Base-by-base conservation (phyloP, 805 yeast species). In the Nakazawaea siamensis region DNA sequence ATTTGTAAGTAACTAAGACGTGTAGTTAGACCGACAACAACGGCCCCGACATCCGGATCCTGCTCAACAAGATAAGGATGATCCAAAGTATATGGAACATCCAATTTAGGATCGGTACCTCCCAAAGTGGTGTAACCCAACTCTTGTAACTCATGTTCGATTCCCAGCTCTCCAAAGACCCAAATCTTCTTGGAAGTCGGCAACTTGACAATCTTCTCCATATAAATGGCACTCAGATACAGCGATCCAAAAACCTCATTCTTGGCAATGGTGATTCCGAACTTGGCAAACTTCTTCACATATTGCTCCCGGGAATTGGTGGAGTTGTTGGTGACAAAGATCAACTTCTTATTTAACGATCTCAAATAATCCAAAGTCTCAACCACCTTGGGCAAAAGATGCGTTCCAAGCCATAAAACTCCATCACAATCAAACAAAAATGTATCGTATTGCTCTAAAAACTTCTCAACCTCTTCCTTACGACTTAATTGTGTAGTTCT, bases 341-440 rank as follows among this genome's bases (percentile, higher is more conserved):
- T 68, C 34, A 85, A 65, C 41, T 77, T 73, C 56, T 92, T 92
- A 25, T 73, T 71, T 18, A 43, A 38, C 4, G 53, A 38, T 39
- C 69, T 68, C 44, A 92, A 62, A 27, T 81, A 52, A 8, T 68
- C 66, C 27, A 92, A 56, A 0, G 95, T 82, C 54, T 92, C 97
- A 10, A 64, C 68, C 2, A 85, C 82, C 13, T 71, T 62, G 5
- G 97, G 97, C 31, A 92, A 66, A 17, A 85, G 58, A 44, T 78
- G 83, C 42, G 73, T 76, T 2, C 97, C 97, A 32, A 82, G 60
- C 98, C 98, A 92, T 40, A 92, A 65, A 4, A 92, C 98, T 21
- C 98, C 98, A 54, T 92, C 98, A 62, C 98, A 92, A 51, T 92
- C 98, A 54, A 92, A 92, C 45, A 92, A 62, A 49, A 88, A 90